Base-by-base conservation (phyloP, 163 green algal genomes). In the Scenedesmus sp. region DNA sequence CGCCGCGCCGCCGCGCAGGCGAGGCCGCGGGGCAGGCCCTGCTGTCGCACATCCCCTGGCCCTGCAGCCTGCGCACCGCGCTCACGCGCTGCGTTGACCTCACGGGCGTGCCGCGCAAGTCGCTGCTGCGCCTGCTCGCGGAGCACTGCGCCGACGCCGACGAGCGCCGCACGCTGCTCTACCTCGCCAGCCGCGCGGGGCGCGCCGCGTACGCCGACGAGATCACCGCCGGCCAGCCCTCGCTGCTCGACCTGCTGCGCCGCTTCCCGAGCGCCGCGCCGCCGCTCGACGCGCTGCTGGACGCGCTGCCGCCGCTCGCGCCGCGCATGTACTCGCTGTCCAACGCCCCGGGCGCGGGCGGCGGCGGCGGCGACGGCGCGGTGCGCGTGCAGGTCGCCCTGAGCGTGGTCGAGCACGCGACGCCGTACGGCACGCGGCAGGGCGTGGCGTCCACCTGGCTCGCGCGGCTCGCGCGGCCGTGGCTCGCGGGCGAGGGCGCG, bases 281-380 rank as follows among this genome's bases (percentile, higher is more conserved):
- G 5, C 82, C 90, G 0, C 78, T 98, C 24, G 91, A 84, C 10
- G 86, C 85, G 18, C 86, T 98, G 56, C 88, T 99, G 50, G 93
- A 98, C 64, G 86, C 86, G 1, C 86, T 98, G 60, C 92, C 92
- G 2, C 87, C 94, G 3, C 87, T 99, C 28, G 65, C 82, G 11
- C 85, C 95, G 0, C 82, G 95, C 50, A 86, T 98, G 76, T 99
- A 98, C 86, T 98, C 94, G 5, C 76, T 98, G 54, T 88, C 88
- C 47, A 88, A 54, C 65, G 89, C 82, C 6, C 85, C 60, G 24
- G 36, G 70, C n/a, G 11, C 57, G 44, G 39, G 26, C 39, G 60
- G 42, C 28, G 51, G 34, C 17, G 69, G 69, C 11, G 69, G 53
- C 4, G 57, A 31, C 28, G 69, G 69, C 0, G 13, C 33, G 36